Evolutionary conservation across 2,329 filamentous ascomycete genomes (phyloP).

Genomic region (Xylariaceae sp.): DNA sequence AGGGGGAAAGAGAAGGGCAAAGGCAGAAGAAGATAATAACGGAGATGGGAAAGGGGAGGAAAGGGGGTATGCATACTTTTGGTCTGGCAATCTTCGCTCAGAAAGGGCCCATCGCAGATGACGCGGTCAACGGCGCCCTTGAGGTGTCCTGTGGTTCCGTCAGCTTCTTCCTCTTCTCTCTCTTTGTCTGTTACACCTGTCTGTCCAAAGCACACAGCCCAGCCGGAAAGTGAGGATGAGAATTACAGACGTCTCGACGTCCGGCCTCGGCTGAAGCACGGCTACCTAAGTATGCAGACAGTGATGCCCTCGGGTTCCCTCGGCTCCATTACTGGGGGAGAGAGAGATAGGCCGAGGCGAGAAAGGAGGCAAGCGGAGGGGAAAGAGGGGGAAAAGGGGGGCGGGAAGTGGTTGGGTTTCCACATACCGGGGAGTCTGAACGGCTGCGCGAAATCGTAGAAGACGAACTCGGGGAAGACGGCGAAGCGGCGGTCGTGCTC

Average conservation of each 20-base stretch:
- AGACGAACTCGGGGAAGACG: constrained; percentile 66
- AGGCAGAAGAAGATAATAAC: too few species aligned
- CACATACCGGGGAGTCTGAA: constrained; percentile 52
- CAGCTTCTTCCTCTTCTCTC: constrained; percentile 2
- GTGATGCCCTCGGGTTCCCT: too few species aligned
- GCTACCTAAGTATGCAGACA: too few species aligned
- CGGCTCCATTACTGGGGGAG: not conserved
- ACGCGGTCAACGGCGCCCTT: constrained; percentile 61
- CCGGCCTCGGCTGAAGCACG: too few species aligned
- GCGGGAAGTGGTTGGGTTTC: not conserved
- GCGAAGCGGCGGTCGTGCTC: constrained; percentile 69
- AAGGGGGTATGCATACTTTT: constrained; percentile 45
- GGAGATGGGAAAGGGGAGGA: not conserved
- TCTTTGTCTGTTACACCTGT: too few species aligned
- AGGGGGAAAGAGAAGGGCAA: not conserved
- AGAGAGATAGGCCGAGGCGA: not conserved
- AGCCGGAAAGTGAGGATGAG: too few species aligned
- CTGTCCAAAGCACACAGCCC: too few species aligned
- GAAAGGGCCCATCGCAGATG: constrained; percentile 71
- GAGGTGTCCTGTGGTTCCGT: constrained; percentile 36
- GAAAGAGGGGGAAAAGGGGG: not conserved
- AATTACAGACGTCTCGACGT: too few species aligned
- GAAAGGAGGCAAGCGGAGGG: not conserved
- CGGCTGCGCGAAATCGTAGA: constrained; percentile 67
- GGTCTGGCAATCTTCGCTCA: constrained; percentile 74